Evolutionary conservation across 106 monocot species (phyloP), one percentile per base, ranked within the genome.

Genomic region (Gastrodia elata): DNA sequence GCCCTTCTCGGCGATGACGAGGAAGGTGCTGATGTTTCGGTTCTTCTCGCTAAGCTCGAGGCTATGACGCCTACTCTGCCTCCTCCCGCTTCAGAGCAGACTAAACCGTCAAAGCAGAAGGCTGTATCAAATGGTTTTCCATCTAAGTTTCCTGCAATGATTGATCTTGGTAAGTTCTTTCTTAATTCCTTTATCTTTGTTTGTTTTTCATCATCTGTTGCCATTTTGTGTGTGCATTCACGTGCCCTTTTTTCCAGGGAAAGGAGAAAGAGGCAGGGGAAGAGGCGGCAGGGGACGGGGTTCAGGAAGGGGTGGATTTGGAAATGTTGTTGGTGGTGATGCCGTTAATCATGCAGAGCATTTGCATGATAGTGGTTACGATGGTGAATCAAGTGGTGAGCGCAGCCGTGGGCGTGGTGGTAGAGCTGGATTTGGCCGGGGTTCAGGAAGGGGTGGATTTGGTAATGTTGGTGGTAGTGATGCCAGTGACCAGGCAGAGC

Each of bases 1-100:
- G 32, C 75, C n/a, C 80, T 80, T 68, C 80, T 80, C 24, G 75
- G 64, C 3, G 80, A 80, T 1, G 74, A 80, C 39, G 74, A 80
- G 59, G 74, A 74, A 28, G 80, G 74, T n/a, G 70, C 4, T n/a
- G 74, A 58, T 59, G 75, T 74, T 30, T 30, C 69, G 2, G 58
- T 33, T 25, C 69, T 80, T 42, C 18, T 80, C 70, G 68, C 75
- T 35, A 67, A 72, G 72, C 44, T 65, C 7, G 71, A 71, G 72
- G 75, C 80, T 38, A 55, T 72, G 78, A 78, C 43, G 26, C 18
- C 77, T 0, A n/a, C 72, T 61, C 61, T 14, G 9, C 32, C n/a
- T 6, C 38, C 71, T 2, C 9, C 71, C 20, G 24, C 39, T 5
- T 4, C 35, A 1, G 38, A 68, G 76, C 42, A 65, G 61, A 61